A percentile compares a stretch with the other conserved stretches of the same genome.
These are phyloP conservation scores for Saturnispora gosingensis DNA, from an alignment of 805 yeast species.

Conservation along the genomic window DNA sequence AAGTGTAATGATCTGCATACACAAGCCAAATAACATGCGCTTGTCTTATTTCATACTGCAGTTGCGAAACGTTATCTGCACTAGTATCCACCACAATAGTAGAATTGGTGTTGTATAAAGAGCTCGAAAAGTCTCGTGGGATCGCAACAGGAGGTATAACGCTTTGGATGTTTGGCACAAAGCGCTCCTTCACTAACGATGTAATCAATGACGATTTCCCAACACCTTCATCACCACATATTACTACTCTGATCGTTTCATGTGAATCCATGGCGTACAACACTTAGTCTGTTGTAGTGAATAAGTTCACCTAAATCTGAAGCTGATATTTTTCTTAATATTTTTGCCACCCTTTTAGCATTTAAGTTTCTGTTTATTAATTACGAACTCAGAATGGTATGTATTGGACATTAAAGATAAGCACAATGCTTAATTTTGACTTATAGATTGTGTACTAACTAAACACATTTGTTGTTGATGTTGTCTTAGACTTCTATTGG, in stretches of 20 bases:
- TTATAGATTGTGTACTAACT: neutral
- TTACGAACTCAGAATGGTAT: neutral
- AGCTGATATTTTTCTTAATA: neutral
- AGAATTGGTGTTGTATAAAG: constrained; percentile 49
- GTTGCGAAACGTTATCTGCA: constrained; percentile 46
- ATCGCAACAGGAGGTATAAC: constrained; percentile 79
- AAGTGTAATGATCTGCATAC: constrained; percentile 88
- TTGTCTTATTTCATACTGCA: constrained; percentile 66
- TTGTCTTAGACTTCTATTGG: constrained; percentile 71
- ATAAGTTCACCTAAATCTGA: neutral
- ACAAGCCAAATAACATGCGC: constrained; percentile 95
- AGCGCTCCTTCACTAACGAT: constrained; percentile 72
- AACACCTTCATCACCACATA: constrained; percentile 92
- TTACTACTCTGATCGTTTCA: constrained; percentile 66
- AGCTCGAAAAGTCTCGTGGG: constrained; percentile 59
- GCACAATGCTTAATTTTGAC: neutral
- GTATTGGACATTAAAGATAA: neutral
- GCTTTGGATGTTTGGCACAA: constrained; percentile 66
- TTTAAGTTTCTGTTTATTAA: neutral
- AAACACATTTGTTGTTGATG: neutral
- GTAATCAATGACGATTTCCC: constrained; percentile 78
- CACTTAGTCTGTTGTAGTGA: neutral
- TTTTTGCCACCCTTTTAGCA: neutral
- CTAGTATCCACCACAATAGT: constrained; percentile 78
- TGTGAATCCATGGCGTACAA: constrained; percentile 5